Conservation (phyloP, 2,329 filamentous ascomycete species). For the Chrysoporthe cubensis region DNA sequence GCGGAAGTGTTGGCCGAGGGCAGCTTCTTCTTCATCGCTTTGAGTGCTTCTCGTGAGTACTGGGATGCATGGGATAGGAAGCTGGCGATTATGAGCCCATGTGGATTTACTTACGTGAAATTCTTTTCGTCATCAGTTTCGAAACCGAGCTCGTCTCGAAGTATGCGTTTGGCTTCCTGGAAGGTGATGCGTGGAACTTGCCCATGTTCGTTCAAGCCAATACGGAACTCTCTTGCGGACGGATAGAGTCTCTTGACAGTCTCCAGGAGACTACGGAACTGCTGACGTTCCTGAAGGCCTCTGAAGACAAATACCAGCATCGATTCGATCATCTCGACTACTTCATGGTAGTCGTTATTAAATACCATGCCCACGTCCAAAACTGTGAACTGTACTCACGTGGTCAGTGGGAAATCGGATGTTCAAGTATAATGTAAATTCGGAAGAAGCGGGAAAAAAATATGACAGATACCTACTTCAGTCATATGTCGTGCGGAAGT, state of each 20-base stretch:
- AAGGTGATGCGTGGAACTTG: background rate
- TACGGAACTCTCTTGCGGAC: background rate
- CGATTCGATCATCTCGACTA: slow-evolving; percentile 51
- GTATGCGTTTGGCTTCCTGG: background rate
- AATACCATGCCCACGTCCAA: slow-evolving; percentile 58
- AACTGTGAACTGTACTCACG: slow-evolving; percentile 44
- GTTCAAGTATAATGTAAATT: too few relatives aligned
- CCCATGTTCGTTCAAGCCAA: background rate
- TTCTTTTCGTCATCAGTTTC: background rate
- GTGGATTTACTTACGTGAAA: background rate
- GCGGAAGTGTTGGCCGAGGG: background rate
- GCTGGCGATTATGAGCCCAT: background rate
- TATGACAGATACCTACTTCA: slow-evolving; percentile 36
- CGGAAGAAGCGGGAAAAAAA: too few relatives aligned
- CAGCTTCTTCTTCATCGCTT: slow-evolving; percentile 75
- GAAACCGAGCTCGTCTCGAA: background rate
- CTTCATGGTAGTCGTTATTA: slow-evolving; percentile 53
- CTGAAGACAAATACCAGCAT: slow-evolving; percentile 52
- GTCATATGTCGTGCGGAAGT: slow-evolving; percentile 70
- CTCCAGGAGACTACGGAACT: background rate
- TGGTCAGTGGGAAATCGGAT: background rate
- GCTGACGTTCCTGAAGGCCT: background rate
- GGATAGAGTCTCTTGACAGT: background rate
- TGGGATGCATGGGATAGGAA: slow-evolving; percentile 63
- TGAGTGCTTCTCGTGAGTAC: slow-evolving; percentile 77